A percentile compares a stretch with the other conserved stretches of the same genome.
Conservation (phyloP, 2,329 filamentous ascomycete genomes). For the Colletotrichum tropicale region DNA sequence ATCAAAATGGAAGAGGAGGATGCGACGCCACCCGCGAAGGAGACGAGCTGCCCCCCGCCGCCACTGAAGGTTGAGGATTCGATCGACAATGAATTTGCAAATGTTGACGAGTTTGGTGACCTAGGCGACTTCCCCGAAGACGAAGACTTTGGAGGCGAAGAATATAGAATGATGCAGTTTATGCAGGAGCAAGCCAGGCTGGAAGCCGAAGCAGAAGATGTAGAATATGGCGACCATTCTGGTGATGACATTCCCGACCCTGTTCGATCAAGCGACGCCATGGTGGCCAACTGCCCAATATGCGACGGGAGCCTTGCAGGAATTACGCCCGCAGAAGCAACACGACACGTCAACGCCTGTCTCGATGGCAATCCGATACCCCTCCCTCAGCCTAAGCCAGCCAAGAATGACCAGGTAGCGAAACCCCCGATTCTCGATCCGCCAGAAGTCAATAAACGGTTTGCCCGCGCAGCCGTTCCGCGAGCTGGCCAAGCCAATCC, state of each 20-base stretch:
- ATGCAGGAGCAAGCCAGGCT: conserved; percentile 78
- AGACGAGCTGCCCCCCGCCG: conserved; percentile 18
- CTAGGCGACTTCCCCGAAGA: conserved; percentile 63
- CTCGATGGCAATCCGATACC: conserved; percentile 80
- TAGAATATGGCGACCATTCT: conserved; percentile 38
- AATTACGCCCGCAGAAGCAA: conserved; percentile 69
- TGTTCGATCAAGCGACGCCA: conserved; percentile 30
- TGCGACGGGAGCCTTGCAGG: conserved; percentile 71
- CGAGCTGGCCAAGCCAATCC: conserved; percentile 84
- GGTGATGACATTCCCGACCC: conserved; percentile 35
- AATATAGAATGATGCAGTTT: conserved; percentile 69
- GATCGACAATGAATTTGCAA: conserved; percentile 35
- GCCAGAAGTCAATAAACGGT: conserved; percentile 57
- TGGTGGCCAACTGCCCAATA: conserved; percentile 70
- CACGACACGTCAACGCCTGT: conserved; percentile 89
- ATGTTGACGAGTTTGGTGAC: conserved; percentile 38
- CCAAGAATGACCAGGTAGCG: not conserved
- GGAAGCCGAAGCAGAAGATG: conserved; percentile 61
- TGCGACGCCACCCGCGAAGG: not conserved
- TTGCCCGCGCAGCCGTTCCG: conserved; percentile 71
- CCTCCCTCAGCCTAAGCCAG: conserved; percentile 39
- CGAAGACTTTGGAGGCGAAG: conserved; percentile 62
- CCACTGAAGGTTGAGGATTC: conserved; percentile 34
- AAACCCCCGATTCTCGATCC: conserved; percentile 34
- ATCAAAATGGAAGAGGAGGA: not conserved